Conservation (phyloP, 1,284 basidiomycete genomes). For the Rhodofomes roseus region DNA sequence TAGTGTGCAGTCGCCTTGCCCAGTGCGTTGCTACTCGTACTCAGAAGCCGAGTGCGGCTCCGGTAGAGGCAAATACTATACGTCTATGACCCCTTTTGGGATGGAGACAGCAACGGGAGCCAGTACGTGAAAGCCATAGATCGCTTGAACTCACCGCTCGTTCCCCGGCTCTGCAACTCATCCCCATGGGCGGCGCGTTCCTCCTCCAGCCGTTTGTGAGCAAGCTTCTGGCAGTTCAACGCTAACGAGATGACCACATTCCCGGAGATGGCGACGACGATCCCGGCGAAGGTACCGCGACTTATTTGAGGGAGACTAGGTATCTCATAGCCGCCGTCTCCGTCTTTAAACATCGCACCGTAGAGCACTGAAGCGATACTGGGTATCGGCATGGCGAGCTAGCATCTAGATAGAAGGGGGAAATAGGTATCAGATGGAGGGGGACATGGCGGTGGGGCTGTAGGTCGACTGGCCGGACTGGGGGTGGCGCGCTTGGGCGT, state of each 20-base stretch:
- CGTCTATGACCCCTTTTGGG: no score
- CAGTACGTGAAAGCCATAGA: background rate
- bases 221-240: constrained; percentile 89
- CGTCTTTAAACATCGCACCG: constrained; percentile 10
- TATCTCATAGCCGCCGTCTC: constrained; percentile 27
- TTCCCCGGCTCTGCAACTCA: background rate
- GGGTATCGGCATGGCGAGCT: constrained; percentile 15
- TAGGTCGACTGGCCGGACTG: background rate
- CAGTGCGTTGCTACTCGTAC: no score
- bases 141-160: background rate
- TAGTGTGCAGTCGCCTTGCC: no score
- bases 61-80: no score
- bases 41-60: no score
- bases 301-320: constrained; percentile 50
- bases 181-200: constrained; percentile 16
- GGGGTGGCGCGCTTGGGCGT: background rate
- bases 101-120: background rate
- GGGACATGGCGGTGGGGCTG: background rate
- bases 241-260: constrained; percentile 90
- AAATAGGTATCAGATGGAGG: background rate
- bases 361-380: background rate
- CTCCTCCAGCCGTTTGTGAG: constrained; percentile 71
- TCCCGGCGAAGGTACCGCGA: constrained; percentile 70
- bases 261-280: constrained; percentile 79
- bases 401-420: background rate